Evolutionary conservation across 2,329 filamentous ascomycete genomes (phyloP).

Genomic region (Fusarium coffeatum): DNA sequence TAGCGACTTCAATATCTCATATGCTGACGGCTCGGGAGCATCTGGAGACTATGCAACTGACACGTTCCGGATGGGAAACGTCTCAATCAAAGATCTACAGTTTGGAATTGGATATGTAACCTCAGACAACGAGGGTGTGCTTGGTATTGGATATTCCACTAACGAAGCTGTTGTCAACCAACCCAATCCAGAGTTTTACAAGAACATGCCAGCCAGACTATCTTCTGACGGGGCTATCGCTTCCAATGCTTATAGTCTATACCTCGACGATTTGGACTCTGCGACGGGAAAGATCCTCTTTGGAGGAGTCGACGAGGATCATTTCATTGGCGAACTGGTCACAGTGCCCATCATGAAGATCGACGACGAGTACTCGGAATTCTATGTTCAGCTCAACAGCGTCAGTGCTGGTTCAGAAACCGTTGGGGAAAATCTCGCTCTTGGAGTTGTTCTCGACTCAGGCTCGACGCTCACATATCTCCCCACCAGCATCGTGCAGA

Average conservation of each 20-base stretch:
- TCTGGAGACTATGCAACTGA: conserved; percentile 85
- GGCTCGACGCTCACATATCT: conserved; percentile 76
- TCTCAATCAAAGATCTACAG: conserved; percentile 68
- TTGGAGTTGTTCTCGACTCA: conserved; percentile 77
- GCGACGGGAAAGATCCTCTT: conserved; percentile 77
- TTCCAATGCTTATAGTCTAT: conserved; percentile 78
- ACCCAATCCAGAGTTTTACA: conserved; percentile 65
- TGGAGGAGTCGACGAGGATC: conserved; percentile 76
- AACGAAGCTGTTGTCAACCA: conserved; percentile 81
- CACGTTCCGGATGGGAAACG: conserved; percentile 69
- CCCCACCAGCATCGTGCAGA: conserved; percentile 64
- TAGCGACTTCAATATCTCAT: conserved; percentile 86
- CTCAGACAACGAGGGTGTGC: conserved; percentile 73
- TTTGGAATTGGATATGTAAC: conserved; percentile 78
- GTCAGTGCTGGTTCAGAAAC: conserved; percentile 59
- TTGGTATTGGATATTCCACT: conserved; percentile 83
- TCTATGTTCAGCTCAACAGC: conserved; percentile 75
- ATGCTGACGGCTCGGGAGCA: conserved; percentile 83
- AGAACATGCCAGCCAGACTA: conserved; percentile 76
- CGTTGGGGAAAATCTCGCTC: conserved; percentile 61
- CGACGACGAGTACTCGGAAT: conserved; percentile 66
- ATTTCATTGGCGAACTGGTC: conserved; percentile 71
- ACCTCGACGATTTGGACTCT: conserved; percentile 77
- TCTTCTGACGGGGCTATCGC: conserved; percentile 69
- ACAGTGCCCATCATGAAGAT: conserved; percentile 74